Evolutionary conservation across 257 asterid species (phyloP), one percentile per base, ranked within the genome.

Genomic region (Knoxia roxburghii): DNA sequence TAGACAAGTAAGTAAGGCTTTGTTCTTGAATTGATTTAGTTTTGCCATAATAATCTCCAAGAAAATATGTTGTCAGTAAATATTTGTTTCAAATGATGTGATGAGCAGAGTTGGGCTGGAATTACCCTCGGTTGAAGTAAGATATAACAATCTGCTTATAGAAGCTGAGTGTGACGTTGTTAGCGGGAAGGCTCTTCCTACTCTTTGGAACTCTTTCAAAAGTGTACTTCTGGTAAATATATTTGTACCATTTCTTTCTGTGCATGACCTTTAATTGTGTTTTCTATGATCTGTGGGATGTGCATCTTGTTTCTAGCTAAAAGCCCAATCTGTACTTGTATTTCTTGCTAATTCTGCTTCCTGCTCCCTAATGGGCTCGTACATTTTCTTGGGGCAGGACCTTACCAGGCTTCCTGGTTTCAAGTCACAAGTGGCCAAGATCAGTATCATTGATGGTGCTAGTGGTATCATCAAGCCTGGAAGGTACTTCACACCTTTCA

Each of bases 131-230:
- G 84, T 85, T 70, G 95, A 87, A 74, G 95, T 87, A 46, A 78
- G 89, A 57, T 87, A 83, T 27, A 30, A 30, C 12, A 74, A 81
- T 68, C 77, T 87, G 65, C 58, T 45, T 51, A 73, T 85, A 30
- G 82, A 83, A 70, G 91, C 95, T 0, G 86, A 85, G 74, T 87
- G 95, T 68, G 83, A 83, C 72, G 87, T 87, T 68, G 89, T 87
- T 73, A 26, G 78, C n/a, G 95, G 95, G 66, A 87, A 83, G 75
- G 89, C 95, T 39, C 83, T 87, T 27, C 95, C 95, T 12, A 87
- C 95, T 23, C 87, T 85, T 53, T 87, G 95, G 95, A 85, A 85
- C 67, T 77, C 89, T 64, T 30, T 84, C 67, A 84, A 84, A 71
- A 75, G 90, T 74, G 32, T 73, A 67, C 29, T 84, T 64, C 52